These are phyloP conservation scores for Fusarium lyarnte DNA, from an alignment of 2,329 filamentous ascomycete species.

Conservation along the genomic window DNA sequence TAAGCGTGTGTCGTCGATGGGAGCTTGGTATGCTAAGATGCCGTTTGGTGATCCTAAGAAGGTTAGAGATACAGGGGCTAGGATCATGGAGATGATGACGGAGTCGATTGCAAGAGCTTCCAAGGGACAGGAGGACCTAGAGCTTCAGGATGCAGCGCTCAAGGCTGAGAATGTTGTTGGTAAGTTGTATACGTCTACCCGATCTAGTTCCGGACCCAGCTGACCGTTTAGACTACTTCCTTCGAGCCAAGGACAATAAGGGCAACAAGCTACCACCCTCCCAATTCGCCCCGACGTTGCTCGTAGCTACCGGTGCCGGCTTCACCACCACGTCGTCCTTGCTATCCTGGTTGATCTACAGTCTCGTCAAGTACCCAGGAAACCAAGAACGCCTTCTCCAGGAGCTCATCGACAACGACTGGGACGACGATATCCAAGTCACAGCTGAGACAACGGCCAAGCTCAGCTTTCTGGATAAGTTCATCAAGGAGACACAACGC, in stretches of 20 bases:
- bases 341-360: slow-evolving; percentile 67
- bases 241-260: slow-evolving; percentile 62
- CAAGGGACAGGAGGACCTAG: slow-evolving; percentile 50
- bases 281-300: slow-evolving; percentile 45
- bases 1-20: slow-evolving; percentile 64
- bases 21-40: slow-evolving; percentile 64
- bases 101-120: slow-evolving; percentile 51
- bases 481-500: slow-evolving; percentile 69
- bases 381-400: slow-evolving; percentile 67
- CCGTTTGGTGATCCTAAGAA: slow-evolving; percentile 66
- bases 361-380: slow-evolving; percentile 61
- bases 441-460: slow-evolving; percentile 58
- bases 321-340: slow-evolving; percentile 69
- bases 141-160: slow-evolving; percentile 60
- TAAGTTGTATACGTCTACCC: neutral
- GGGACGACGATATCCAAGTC: slow-evolving; percentile 54
- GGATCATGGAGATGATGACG: slow-evolving; percentile 50
- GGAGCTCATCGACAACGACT: slow-evolving; percentile 62
- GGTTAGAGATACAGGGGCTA: slow-evolving; percentile 48
- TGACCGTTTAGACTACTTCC: slow-evolving; percentile 56
- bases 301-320: slow-evolving; percentile 65
- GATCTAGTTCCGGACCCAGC: rapidly evolving
- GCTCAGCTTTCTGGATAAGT: slow-evolving; percentile 64
- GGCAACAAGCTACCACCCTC: slow-evolving; percentile 60
- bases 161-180: slow-evolving; percentile 54